Evolutionary conservation across 257 asterid genomes (phyloP).

Genomic region (Solanum etuberosum): DNA sequence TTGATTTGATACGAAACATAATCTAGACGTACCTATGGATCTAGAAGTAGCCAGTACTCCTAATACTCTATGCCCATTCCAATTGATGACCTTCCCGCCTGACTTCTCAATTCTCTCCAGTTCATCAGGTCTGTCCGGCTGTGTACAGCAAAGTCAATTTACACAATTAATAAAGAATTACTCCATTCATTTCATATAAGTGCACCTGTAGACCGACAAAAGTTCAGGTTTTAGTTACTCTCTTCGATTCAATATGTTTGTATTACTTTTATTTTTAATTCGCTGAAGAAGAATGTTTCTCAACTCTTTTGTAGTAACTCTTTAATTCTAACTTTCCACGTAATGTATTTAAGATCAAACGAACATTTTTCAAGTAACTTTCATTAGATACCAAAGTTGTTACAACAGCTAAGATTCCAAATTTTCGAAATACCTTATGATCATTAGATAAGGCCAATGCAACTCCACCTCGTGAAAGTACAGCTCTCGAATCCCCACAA

Average conservation of each 20-base stretch:
- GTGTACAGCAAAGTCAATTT: not conserved
- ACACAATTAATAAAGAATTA: not conserved
- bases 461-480: slow-evolving; percentile 42
- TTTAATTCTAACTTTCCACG: too few relatives aligned
- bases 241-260: not conserved
- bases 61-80: slow-evolving; percentile 54
- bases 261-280: too few relatives aligned
- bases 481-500: slow-evolving; percentile 76
- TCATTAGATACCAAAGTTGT: not conserved
- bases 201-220: not conserved
- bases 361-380: not conserved
- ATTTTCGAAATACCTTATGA: slow-evolving; percentile 34
- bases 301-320: not conserved
- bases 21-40: slow-evolving; percentile 34
- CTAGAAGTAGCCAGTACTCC: slow-evolving; percentile 68
- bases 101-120: slow-evolving; percentile 44
- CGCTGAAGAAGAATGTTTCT: not conserved
- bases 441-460: slow-evolving; percentile 48
- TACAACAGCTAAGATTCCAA: not conserved
- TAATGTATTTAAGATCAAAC: too few relatives aligned
- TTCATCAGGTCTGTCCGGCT: slow-evolving; percentile 61
- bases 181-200: not conserved
- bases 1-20: not conserved
- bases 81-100: slow-evolving; percentile 59
- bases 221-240: not conserved